Base-by-base conservation (phyloP, 148 eudicot genomes). In the Rheum nobile region DNA sequence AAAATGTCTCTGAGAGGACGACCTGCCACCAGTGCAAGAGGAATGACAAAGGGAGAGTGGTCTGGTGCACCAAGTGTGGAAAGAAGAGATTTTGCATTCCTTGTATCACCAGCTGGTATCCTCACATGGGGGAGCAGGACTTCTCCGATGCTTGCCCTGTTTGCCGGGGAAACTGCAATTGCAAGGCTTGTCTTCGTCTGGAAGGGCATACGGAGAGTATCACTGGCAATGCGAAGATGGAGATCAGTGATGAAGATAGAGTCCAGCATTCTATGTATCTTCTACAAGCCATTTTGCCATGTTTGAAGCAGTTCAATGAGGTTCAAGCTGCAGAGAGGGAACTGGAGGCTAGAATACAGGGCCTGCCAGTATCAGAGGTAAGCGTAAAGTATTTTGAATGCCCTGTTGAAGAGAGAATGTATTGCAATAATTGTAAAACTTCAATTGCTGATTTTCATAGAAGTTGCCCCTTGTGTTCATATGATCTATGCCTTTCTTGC, bases 21-120 rank as follows among this genome's bases (percentile, higher is more conserved):
- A 81, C 69, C 48, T 91, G 97, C 71, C 97, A 91, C 74, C 97
- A 91, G 71, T 91, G 97, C 83, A 83, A 87, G 81, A 87, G 93
- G 79, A 89, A 86, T 77, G 93, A 91, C 65, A 91, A 87, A 46
- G 93, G 88, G 24, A 74, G 84, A 67, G 85, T 82, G 72, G 80
- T 89, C 13, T 67, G 76, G 35, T 91, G 97, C 73, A 80, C 69
- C 50, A 79, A 16, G 37, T 87, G 89, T 61, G 76, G 38, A 1
- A 61, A 50, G 48, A 91, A 86, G 54, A 82, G 88, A 75, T 89
- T 80, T 74, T 91, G 93, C 65, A 42, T 81, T 3, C 81, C 76
- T 76, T 91, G 97, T 81, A 85, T 91, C 26, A 77, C 38, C 0
- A 84, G 19, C 42, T 91, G 97, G 97, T 89, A 82, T 73, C 93